phyloP scores from a whole-genome alignment of 805 yeast genomes.

The Dipodascus albidus region DNA sequence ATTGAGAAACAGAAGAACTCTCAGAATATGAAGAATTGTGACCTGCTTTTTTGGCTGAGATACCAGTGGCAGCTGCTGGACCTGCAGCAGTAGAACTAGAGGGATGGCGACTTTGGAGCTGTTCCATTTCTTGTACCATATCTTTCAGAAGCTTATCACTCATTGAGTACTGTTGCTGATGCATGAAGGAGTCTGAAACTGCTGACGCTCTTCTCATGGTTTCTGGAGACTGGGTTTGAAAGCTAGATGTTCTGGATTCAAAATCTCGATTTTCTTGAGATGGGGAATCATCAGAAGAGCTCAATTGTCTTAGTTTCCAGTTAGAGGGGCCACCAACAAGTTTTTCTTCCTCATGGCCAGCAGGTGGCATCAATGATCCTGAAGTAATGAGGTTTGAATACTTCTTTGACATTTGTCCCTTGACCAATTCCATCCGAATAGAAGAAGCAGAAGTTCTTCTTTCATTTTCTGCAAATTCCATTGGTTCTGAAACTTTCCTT shows the following conservation, averaged over 20 bases:
- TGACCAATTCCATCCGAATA: neutral
- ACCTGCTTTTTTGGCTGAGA: neutral
- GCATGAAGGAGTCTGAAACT: neutral
- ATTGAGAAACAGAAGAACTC: neutral
- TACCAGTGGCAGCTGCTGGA: neutral
- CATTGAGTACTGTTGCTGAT: constrained; percentile 1
- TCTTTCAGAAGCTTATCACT: constrained; percentile 14
- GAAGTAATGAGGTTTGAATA: neutral
- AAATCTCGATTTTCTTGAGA: neutral
- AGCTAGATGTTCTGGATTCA: neutral
- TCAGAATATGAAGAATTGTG: neutral
- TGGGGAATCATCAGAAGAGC: neutral
- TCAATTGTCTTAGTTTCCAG: neutral
- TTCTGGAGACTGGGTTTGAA: neutral
- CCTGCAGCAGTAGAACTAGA: neutral
- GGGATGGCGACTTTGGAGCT: constrained; percentile 11
- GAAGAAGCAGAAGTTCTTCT: neutral
- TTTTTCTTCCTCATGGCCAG: neutral
- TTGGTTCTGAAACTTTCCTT: neutral
- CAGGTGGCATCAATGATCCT: neutral
- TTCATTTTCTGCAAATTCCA: neutral
- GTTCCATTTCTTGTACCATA: constrained; percentile 17
- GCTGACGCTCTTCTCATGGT: neutral
- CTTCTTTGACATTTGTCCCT: neutral
- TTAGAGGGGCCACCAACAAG: neutral